These are phyloP conservation scores for Candida pseudoglaebosa DNA, from an alignment of 805 yeast species.

Conservation along the genomic window DNA sequence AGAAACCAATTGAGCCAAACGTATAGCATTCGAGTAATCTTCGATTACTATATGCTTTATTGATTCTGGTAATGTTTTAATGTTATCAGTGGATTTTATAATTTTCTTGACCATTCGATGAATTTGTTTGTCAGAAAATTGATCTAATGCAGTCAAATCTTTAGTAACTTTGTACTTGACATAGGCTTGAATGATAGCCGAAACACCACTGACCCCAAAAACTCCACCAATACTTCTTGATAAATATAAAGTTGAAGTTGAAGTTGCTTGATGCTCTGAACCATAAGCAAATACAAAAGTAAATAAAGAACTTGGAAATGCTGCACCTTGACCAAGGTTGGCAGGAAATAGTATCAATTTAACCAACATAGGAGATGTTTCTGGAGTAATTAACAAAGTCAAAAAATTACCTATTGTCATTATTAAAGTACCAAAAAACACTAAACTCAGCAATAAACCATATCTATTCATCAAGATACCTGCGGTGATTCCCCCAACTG, in stretches of 20 bases:
- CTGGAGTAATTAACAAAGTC: conserved; percentile 18
- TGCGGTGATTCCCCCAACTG: conserved; percentile 40
- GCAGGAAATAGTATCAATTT: conserved; percentile 29
- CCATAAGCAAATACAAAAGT: conserved; percentile 32
- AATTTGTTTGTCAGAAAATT: conserved; percentile 12
- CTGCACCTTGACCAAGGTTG: conserved; percentile 37
- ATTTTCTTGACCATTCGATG: conserved; percentile 15
- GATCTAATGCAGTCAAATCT: conserved; percentile 12
- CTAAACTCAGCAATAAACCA: conserved; percentile 21
- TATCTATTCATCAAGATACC: conserved; percentile 35
- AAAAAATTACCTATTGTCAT: conserved; percentile 34
- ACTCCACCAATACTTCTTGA: conserved; percentile 39
- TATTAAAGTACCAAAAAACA: conserved; percentile 28
- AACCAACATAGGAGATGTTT: conserved; percentile 21
- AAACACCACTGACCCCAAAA: conserved; percentile 34
- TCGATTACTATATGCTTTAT: conserved; percentile 15
- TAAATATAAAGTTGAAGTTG: conserved; percentile 36
- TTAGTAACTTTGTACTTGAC: conserved; percentile 10
- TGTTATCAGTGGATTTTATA: conserved; percentile 18
- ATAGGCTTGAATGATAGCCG: conserved; percentile 17
- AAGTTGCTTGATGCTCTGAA: conserved; percentile 30
- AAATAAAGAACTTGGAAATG: conserved; percentile 34
- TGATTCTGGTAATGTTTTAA: conserved; percentile 13
- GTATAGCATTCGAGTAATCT: conserved; percentile 23
- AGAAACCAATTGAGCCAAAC: conserved; percentile 21